Base-by-base conservation (phyloP, 257 asterid genomes). In the Euphrasia confusa region DNA sequence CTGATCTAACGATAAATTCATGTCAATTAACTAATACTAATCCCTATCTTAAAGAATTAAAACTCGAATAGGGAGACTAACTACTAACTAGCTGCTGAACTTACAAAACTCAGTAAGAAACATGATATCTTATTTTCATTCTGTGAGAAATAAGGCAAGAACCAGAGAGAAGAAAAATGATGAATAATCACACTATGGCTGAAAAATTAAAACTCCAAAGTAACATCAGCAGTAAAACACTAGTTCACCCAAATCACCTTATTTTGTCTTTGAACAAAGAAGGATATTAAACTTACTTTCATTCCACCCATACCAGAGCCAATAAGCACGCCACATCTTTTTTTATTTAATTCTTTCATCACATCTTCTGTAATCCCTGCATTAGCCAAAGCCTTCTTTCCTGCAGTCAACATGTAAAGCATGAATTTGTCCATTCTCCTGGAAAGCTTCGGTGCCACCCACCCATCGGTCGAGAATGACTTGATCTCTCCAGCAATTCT, bases 301-400 rank as follows among this genome's bases (percentile, higher is more conserved):
- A 88, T 88, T 56, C 96, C 96, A 66, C 96, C 96, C 94, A 88
- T 81, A 49, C 89, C 94, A 35, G 96, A 88, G 70, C 96, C 96
- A 71, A 88, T 88, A 64, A 88, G 67, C 56, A 88, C 95, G 5
- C 96, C 92, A 58, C 96, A 88, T 64, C 76, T 81, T 64, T 82
- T 61, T 76, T 88, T 88, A 67, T 88, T 78, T 54, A 85, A 35
- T 72, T 77, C 91, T 60, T 83, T 64, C 94, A 83, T 81, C 35
- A 78, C 55, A 67, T 84, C 86, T 35, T 83, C 90, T 33, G 94
- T 76, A 70, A 88, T 78, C 73, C 96, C 94, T 54, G 72, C 91
- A 85, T 88, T 84, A 48, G 81, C 86, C 74, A 88, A 75, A 59
- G 96, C 94, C 78, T 85, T 88, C 79, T 88, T 88, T 55, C 96